Evolutionary conservation across 352 stramenopile genomes (phyloP), one percentile per base, ranked within the genome.

Genomic region (Phytophthora kernoviae): DNA sequence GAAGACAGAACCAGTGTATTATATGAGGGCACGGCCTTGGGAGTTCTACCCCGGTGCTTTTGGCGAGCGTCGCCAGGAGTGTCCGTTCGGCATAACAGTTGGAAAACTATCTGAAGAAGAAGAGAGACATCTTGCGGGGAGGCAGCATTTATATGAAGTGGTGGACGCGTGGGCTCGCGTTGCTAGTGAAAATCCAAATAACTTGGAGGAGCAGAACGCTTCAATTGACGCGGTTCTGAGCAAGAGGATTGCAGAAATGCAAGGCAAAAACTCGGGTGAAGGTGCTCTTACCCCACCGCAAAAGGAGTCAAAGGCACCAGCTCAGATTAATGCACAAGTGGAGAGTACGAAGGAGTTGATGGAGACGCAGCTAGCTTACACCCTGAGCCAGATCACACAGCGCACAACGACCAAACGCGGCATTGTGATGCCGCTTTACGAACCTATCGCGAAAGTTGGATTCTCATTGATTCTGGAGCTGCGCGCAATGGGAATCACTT

Each of bases 381-480:
- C 60, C 1, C 27, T 78, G 33, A 70, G 68, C 47, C 66, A 75
- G 46, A 71, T 68, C 15, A 51, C 33, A n/a, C 61, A 70, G 22
- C 54, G 34, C 2, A 59, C 37, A 39, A 73, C 66, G 18, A 56
- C 17, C 14, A 66, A 71, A 22, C 70, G 79, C 15, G 79, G 79
- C n/a, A 79, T 89, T 21, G 57, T 89, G 15, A 69, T 89, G 45
- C 77, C 79, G 7, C 52, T 89, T 2, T 86, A 79, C 39, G 76
- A 86, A 9, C 58, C 46, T 20, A 72, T 76, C 34, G 70, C 68
- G 5, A 22, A 52, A 37, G 54, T 87, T 2, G 79, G 69, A 1
- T 54, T 81, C 8, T 87, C 77, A 9, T 58, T 89, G 27, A 70
- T 89, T 45, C 55, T 84, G 37, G 67, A 83, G 24, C 46, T 87